These are phyloP conservation scores for Alopecurus myosuroides DNA, from an alignment of 176 grass and related monocot species.

Conservation along the genomic window DNA sequence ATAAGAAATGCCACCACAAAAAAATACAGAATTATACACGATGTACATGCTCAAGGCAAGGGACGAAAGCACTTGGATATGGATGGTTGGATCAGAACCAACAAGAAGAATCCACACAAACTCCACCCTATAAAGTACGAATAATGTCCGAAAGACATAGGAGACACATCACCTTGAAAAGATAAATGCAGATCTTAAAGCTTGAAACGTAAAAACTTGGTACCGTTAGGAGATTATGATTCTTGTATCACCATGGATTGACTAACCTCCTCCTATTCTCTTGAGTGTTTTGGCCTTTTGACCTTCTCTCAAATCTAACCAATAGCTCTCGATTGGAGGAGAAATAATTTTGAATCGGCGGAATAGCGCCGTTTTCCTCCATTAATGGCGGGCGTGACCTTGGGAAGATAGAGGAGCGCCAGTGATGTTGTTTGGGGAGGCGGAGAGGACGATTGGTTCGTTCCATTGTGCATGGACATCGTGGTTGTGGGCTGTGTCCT, in stretches of 20 bases:
- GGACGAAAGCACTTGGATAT: no score
- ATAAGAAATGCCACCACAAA: no score
- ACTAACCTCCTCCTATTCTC: not conserved
- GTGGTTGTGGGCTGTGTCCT: not conserved
- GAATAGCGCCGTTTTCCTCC: not conserved
- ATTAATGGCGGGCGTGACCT: not conserved
- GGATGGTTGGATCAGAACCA: no score
- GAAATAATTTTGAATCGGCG: not conserved
- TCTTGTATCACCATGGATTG: not conserved
- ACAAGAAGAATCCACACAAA: no score
- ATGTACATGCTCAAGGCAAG: no score
- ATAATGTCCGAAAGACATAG: no score
- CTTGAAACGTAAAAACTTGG: not conserved
- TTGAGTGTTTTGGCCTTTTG: not conserved
- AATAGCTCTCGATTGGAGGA: not conserved
- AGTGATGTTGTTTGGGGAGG: not conserved
- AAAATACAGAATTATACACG: no score
- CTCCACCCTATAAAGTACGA: no score
- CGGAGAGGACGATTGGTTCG: not conserved
- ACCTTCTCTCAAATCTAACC: not conserved
- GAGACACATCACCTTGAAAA: not conserved
- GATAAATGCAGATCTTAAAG: not conserved
- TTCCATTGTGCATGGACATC: not conserved
- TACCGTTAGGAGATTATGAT: not conserved
- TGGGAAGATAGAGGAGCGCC: not conserved